These are phyloP conservation scores for Thymus mandschuricus DNA, from an alignment of 257 asterid species.

Conservation along the genomic window DNA sequence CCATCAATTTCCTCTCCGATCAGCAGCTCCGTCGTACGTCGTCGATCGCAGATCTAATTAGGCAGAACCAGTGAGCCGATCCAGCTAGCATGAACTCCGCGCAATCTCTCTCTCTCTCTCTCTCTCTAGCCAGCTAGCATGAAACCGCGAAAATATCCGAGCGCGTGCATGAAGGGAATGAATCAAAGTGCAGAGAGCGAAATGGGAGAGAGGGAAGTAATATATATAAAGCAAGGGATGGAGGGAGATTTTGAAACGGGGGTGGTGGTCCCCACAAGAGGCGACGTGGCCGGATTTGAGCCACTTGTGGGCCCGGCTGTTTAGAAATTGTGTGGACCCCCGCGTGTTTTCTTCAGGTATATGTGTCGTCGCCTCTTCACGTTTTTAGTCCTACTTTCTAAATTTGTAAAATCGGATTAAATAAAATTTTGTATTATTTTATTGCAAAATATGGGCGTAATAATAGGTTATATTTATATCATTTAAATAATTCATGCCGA, in stretches of 20 bases:
- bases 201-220: neutral
- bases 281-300: slow-evolving; percentile 32
- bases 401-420: neutral
- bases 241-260: slow-evolving; percentile 37
- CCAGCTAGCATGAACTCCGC: neutral
- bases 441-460: neutral
- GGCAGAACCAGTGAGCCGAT: neutral
- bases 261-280: neutral
- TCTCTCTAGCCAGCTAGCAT: neutral
- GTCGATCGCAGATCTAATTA: neutral
- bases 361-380: neutral
- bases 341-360: slow-evolving; percentile 14
- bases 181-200: slow-evolving; percentile 12
- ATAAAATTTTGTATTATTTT: neutral
- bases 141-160: too few relatives aligned
- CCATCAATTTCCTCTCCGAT: slow-evolving; percentile 33
- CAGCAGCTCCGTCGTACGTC: slow-evolving; percentile 11
- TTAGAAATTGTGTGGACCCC: slow-evolving; percentile 34
- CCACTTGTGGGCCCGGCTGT: slow-evolving; percentile 22
- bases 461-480: neutral
- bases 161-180: neutral
- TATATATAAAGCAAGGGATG: neutral
- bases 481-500: neutral
- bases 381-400: neutral
- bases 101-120: neutral